These are phyloP conservation scores for Penicillium brasilianum DNA, from an alignment of 2,329 filamentous ascomycete genomes.

Conservation along the genomic window DNA sequence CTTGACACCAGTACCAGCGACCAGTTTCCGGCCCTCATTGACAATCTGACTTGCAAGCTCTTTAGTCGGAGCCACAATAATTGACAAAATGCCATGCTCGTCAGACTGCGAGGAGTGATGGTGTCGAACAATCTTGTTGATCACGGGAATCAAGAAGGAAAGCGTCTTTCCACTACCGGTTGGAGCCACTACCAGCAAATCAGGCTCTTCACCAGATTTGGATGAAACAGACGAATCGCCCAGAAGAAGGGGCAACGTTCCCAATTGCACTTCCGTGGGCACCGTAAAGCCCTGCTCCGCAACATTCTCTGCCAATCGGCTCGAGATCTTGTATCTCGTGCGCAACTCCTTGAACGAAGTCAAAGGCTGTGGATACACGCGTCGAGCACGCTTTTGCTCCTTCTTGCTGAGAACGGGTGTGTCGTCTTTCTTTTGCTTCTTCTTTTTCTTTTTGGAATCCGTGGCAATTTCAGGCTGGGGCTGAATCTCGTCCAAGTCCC, in stretches of 20 bases:
- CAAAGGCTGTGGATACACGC: constrained; percentile 79
- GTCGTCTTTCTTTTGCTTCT: constrained; percentile 58
- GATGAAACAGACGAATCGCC: constrained; percentile 51
- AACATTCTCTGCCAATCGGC: constrained; percentile 77
- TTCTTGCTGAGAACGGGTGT: constrained; percentile 49
- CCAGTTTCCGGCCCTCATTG: constrained; percentile 81
- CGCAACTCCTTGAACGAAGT: constrained; percentile 75
- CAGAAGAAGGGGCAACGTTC: constrained; percentile 78
- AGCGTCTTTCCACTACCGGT: constrained; percentile 97
- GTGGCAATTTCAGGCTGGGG: constrained; percentile 32
- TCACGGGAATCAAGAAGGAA: constrained; percentile 84
- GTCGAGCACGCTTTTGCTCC: constrained; percentile 56
- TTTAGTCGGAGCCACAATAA: constrained; percentile 78
- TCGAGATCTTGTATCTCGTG: constrained; percentile 72
- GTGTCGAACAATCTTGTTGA: constrained; percentile 72
- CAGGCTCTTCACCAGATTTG: constrained; percentile 54
- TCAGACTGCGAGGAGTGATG: constrained; percentile 57
- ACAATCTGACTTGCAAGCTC: constrained; percentile 83
- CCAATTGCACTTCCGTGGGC: constrained; percentile 94
- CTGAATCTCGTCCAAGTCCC: constrained; percentile 50
- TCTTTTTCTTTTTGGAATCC: constrained; percentile 58
- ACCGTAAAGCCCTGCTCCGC: constrained; percentile 80
- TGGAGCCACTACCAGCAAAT: constrained; percentile 87
- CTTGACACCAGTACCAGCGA: constrained; percentile 75
- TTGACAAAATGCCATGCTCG: constrained; percentile 66